These are phyloP conservation scores for Earliella scabrosa DNA, from an alignment of 1,284 basidiomycete genomes.

Conservation along the genomic window DNA sequence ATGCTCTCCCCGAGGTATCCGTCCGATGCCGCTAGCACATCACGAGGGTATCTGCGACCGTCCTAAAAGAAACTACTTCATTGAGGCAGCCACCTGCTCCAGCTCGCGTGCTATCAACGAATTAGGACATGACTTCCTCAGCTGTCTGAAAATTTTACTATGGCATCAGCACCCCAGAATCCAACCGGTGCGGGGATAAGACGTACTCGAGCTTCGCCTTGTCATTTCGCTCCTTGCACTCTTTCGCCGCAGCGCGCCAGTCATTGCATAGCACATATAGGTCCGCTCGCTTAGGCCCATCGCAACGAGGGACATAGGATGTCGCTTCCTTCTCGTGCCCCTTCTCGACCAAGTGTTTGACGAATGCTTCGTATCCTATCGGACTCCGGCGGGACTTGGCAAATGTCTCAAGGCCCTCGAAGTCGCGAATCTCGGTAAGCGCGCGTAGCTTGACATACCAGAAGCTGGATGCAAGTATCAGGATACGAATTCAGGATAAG, in stretches of 20 bases:
- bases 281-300: conserved; percentile 81
- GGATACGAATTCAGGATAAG: background rate
- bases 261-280: conserved; percentile 88
- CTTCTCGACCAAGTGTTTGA: conserved; percentile 76
- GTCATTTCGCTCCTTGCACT: conserved; percentile 87
- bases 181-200: background rate
- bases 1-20: no score
- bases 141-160: conserved; percentile 49
- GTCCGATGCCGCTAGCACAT: no score
- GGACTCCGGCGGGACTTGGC: conserved; percentile 88
- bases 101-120: conserved; percentile 79
- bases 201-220: conserved; percentile 78
- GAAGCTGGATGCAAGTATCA: conserved; percentile 56
- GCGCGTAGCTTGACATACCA: conserved; percentile 92
- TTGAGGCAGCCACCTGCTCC: conserved; percentile 66
- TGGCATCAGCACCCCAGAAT: conserved; percentile 7
- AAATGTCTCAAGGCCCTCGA: conserved; percentile 84
- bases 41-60: no score
- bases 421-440: conserved; percentile 78
- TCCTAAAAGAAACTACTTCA: conserved; percentile 52
- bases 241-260: conserved; percentile 85
- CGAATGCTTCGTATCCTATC: conserved; percentile 95
- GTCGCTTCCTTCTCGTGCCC: conserved; percentile 78
- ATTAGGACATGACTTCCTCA: conserved; percentile 76
- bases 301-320: conserved; percentile 80